Conservation (phyloP, 2,329 filamentous ascomycete genomes). For the Phyllosticta ampelicida region DNA sequence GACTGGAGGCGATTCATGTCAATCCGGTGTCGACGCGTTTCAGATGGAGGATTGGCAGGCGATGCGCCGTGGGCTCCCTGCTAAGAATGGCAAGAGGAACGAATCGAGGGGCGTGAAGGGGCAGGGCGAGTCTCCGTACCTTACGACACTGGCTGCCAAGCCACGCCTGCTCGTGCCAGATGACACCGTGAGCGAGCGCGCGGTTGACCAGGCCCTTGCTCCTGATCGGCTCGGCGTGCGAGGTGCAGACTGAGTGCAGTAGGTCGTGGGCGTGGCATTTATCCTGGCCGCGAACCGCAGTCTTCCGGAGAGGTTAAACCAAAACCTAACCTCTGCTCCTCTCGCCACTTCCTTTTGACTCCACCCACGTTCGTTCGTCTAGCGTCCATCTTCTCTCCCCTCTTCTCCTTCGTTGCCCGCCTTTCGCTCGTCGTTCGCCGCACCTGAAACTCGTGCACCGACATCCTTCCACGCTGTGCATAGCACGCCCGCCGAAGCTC, state of each 20-base stretch:
- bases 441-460: background rate
- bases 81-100: background rate
- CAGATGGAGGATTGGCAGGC: slow-evolving; percentile 8
- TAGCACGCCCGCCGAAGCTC: background rate
- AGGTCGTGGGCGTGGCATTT: background rate
- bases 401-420: background rate
- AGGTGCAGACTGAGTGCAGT: background rate
- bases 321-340: background rate
- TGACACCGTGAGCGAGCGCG: background rate
- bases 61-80: background rate
- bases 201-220: background rate
- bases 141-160: background rate
- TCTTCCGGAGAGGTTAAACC: background rate
- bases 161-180: background rate
- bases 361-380: background rate
- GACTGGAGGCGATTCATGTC: background rate
- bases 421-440: background rate
- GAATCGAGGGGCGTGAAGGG: background rate
- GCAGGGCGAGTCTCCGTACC: background rate
- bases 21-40: slow-evolving; percentile 1
- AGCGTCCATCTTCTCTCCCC: background rate
- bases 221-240: background rate
- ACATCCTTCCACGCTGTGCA: background rate
- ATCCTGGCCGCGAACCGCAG: background rate
- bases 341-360: background rate